Percentiles rank a stretch among this genome's conserved stretches.
Conservation (phyloP, 441 rosid genomes). For the Corymbia calophylla region DNA sequence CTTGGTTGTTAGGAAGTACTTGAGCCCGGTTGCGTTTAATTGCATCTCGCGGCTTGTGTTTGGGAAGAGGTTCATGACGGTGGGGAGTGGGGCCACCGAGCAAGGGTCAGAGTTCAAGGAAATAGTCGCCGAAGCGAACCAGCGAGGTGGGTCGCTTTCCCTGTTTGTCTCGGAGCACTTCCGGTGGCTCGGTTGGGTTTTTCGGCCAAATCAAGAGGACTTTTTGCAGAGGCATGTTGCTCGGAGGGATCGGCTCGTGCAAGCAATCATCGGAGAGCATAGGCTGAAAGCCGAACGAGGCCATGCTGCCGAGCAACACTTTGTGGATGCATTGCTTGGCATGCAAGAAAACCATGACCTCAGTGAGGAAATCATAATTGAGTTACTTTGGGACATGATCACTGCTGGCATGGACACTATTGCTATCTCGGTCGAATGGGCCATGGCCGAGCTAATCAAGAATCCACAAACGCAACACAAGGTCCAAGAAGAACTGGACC, state of each 20-base stretch:
- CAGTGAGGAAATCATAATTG: background rate
- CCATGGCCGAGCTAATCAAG: background rate
- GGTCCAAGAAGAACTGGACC: background rate
- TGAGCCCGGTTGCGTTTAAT: background rate
- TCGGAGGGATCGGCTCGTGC: background rate
- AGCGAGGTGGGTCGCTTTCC: background rate
- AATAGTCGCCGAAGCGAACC: background rate
- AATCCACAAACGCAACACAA: background rate
- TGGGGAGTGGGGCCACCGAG: background rate
- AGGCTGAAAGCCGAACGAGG: accelerated
- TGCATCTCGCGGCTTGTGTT: background rate
- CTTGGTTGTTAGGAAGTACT: background rate
- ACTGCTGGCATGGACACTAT: background rate
- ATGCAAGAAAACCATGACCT: background rate
- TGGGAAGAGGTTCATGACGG: background rate
- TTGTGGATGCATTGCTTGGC: background rate
- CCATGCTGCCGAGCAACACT: background rate
- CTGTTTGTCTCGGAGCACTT: background rate
- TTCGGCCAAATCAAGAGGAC: background rate
- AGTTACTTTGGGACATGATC: background rate
- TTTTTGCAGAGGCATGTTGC: background rate
- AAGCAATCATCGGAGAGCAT: background rate
- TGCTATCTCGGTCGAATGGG: background rate
- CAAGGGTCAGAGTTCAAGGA: background rate
- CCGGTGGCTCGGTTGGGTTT: background rate